Base-by-base conservation (phyloP, 2,329 filamentous ascomycete genomes). In the Trichoderma endophyticum region DNA sequence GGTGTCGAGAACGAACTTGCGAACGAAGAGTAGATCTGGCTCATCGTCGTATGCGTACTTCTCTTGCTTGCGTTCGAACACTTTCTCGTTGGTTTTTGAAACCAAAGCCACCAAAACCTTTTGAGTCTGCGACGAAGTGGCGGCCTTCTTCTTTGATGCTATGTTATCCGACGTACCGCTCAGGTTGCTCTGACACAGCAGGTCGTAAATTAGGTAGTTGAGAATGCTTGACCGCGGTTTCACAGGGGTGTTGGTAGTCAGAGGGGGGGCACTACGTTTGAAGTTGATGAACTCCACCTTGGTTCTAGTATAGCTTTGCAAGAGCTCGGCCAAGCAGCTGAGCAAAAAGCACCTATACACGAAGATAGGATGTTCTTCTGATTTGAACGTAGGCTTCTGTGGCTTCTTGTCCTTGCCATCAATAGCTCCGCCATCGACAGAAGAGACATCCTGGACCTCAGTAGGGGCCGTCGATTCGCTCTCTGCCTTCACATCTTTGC, bases 211-310 rank as follows among this genome's bases (percentile, higher is more conserved):
- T 43, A 99, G 86, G 78, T 99, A 99, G 80, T 98, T 98, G 74
- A 99, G 85, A 57, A 98, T 92, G 74, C 93, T 94, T 12, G 95
- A 95, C 54, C 96, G 91, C 71, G 96, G 96, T 81, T 98, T 98
- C 18, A 97, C 95, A 6, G 96, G 96, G 1, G 96, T 98, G 69
- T 90, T 91, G 12, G 91, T 91, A 76, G 93, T 91, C 59, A 94
- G 88, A 61, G 95, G 93, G 69, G 94, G 93, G 7, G 93, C 92
- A 78, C 95, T 97, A 73, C 95, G 91, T 75, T 97, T 98, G 84
- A 98, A 99, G 81, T 98, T 98, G 84, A 99, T 98, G 80, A 99
- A 98, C 80, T 99, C 97, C 57, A 99, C 90, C 86, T 99, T 99
- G 9, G 94, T 93, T 69, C 94, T 91, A 76, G 94, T 97, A 83